Base-by-base conservation (phyloP, 345 rosid species). In the Euphorbia peplus region DNA sequence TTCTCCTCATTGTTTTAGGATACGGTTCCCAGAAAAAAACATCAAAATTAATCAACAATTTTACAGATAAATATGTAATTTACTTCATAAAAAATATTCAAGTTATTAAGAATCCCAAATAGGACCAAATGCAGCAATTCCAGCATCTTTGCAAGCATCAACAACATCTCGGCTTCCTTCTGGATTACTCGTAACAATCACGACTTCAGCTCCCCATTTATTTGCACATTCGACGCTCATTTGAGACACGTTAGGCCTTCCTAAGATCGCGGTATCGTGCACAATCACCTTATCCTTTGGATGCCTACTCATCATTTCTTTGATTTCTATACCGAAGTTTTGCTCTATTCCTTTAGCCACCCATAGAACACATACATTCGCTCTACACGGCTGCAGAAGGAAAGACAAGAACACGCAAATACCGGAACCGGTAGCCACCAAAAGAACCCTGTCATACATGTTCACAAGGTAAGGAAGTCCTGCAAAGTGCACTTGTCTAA, bases 351-450 rank as follows among this genome's bases (percentile, higher is more conserved):
- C 96, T 74, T 90, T 92, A 4, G 95, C 84, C 63, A 92, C 88
- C 95, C 98, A 92, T 3, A 92, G 73, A 60, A 92, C 22, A 64
- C 84, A 83, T 6, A 87, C 90, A 11, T 60, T 75, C 0, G 93
- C 89, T 44, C 74, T 73, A 54, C 92, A 81, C 4, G 82, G 83
- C 70, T 90, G 96, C 79, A 92, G 73, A 1, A 92, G 81, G 68
- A 88, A 90, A 3, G 98, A 90, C 74, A 90, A 56, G 73, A 90
- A 87, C 52, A 92, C 98, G 18, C 95, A 90, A 11, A 92, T 88
- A 8, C 96, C 96, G 0, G 96, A 92, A 13, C 95, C 95, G 0
- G 96, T 90, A 2, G 98, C 95, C 32, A 92, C 96, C 50, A 92
- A 57, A 60, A 92, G 75, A 41, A 88, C 92, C 78, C 88, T 81